These are phyloP conservation scores for Yamadazyma friedrichii DNA, from an alignment of 1,139 yeast genomes.

Conservation along the genomic window DNA sequence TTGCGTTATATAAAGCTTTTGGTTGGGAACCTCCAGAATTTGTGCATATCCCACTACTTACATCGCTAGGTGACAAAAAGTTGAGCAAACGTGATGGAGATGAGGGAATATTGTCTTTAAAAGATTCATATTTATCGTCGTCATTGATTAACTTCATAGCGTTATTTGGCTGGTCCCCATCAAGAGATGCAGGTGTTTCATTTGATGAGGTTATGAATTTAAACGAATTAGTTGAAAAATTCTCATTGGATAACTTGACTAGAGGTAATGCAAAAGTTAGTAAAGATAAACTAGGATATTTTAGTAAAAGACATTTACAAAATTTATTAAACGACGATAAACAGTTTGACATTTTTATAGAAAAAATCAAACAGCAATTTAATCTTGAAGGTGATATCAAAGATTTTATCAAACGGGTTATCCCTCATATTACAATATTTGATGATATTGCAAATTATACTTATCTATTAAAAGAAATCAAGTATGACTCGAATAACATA, in stretches of 20 bases:
- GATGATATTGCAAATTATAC: slow-evolving; percentile 49
- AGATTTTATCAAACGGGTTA: slow-evolving; percentile 24
- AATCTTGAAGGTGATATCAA: slow-evolving; percentile 11
- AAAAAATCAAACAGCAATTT: slow-evolving; percentile 8
- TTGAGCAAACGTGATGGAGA: slow-evolving; percentile 86
- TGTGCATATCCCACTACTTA: slow-evolving; percentile 86
- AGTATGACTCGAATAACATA: slow-evolving; percentile 6
- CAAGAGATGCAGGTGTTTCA: slow-evolving; percentile 51
- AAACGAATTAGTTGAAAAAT: slow-evolving; percentile 47
- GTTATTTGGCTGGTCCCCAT: slow-evolving; percentile 92
- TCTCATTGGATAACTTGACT: slow-evolving; percentile 69
- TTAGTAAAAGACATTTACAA: slow-evolving; percentile 63
- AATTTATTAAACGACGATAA: slow-evolving; percentile 20
- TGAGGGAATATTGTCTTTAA: slow-evolving; percentile 62
- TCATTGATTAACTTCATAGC: slow-evolving; percentile 87
- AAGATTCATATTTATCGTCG: slow-evolving; percentile 66
- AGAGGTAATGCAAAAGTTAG: slow-evolving; percentile 94
- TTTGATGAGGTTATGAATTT: slow-evolving; percentile 61
- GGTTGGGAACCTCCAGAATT: slow-evolving; percentile 83
- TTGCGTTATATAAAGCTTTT: slow-evolving; percentile 81
- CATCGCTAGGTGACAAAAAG: slow-evolving; percentile 74
- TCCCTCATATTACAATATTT: slow-evolving; percentile 44
- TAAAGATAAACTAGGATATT: slow-evolving; percentile 66
- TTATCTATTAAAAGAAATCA: slow-evolving; percentile 43
- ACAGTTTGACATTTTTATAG: slow-evolving; percentile 30